A percentile compares a stretch with the other conserved stretches of the same genome.
These are phyloP conservation scores for Acacia crassicarpa DNA, from an alignment of 306 rosid species.

Conservation along the genomic window DNA sequence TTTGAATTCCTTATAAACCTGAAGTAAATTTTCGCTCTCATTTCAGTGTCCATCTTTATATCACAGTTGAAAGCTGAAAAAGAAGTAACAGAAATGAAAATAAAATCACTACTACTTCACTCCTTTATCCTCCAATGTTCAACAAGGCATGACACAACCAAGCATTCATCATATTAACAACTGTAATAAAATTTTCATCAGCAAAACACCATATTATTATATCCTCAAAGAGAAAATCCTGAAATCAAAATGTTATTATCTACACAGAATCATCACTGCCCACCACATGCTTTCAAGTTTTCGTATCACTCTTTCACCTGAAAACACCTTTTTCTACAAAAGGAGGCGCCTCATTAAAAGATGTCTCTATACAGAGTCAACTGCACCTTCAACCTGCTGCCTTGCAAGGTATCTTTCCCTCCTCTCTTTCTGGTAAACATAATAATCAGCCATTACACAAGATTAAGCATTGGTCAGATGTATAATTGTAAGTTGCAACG, in stretches of 20 bases:
- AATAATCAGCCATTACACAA: background rate
- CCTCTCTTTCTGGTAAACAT: slow-evolving; percentile 75
- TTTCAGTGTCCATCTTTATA: background rate
- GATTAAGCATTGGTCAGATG: background rate
- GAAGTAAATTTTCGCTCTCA: background rate
- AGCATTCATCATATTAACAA: slow-evolving; percentile 15
- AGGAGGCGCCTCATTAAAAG: slow-evolving; percentile 30
- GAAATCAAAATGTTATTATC: slow-evolving; percentile 39
- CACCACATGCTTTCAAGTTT: slow-evolving; percentile 28
- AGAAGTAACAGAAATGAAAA: background rate
- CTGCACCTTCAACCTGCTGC: slow-evolving; percentile 80
- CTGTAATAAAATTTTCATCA: background rate
- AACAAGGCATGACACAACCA: background rate
- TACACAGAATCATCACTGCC: slow-evolving; percentile 24
- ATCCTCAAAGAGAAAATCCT: slow-evolving; percentile 14
- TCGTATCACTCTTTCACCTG: slow-evolving; percentile 14
- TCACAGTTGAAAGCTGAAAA: background rate
- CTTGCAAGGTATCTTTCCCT: slow-evolving; percentile 94
- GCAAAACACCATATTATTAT: slow-evolving; percentile 18
- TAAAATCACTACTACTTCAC: background rate
- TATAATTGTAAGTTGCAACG: background rate
- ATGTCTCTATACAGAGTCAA: slow-evolving; percentile 57
- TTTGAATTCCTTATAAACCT: too few species aligned
- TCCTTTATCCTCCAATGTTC: background rate
- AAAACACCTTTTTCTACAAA: slow-evolving; percentile 21